Evolutionary conservation across 1,284 basidiomycete species (phyloP).

Genomic region (Chondrostereum purpureum): DNA sequence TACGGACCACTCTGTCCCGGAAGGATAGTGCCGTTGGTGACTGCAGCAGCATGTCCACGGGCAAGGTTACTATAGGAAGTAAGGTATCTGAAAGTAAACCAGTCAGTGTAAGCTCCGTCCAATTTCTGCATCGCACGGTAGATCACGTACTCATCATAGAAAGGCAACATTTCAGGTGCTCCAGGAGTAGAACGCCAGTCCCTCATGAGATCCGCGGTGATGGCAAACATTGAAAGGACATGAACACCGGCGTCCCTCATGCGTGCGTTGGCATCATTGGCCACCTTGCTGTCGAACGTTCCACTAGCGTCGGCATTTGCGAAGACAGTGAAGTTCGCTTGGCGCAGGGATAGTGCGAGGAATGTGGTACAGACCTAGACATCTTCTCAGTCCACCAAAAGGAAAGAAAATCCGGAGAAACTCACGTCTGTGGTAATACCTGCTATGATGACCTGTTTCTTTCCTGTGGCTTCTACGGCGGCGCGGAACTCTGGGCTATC

Average conservation of each 20-base stretch:
- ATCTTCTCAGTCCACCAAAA: neutral
- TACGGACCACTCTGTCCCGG: constrained; percentile 21
- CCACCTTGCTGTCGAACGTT: constrained; percentile 29
- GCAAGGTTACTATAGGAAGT: constrained; percentile 31
- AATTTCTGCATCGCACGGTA: too few relatives aligned
- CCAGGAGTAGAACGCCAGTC: constrained; percentile 41
- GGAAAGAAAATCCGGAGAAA: constrained; percentile 6
- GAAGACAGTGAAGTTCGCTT: constrained; percentile 39
- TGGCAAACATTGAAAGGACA: constrained; percentile 35
- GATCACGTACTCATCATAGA: constrained; percentile 34
- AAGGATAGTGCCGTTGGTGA: constrained; percentile 24
- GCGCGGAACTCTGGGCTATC: constrained; percentile 39
- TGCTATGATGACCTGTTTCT: constrained; percentile 40
- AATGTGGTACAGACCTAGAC: constrained; percentile 40
- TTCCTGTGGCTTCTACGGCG: constrained; percentile 40
- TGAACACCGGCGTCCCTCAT: constrained; percentile 40
- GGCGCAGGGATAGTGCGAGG: constrained; percentile 35
- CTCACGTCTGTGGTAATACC: constrained; percentile 43
- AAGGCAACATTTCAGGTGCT: constrained; percentile 30
- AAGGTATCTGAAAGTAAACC: constrained; percentile 25
- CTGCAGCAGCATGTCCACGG: constrained; percentile 32
- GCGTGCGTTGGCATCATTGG: constrained; percentile 37
- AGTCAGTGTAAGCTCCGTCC: too few relatives aligned
- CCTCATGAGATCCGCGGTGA: constrained; percentile 37
- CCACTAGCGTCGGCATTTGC: constrained; percentile 41